Conservation (phyloP, 73 alveolate species). For the Tetrahymena malaccensis region DNA sequence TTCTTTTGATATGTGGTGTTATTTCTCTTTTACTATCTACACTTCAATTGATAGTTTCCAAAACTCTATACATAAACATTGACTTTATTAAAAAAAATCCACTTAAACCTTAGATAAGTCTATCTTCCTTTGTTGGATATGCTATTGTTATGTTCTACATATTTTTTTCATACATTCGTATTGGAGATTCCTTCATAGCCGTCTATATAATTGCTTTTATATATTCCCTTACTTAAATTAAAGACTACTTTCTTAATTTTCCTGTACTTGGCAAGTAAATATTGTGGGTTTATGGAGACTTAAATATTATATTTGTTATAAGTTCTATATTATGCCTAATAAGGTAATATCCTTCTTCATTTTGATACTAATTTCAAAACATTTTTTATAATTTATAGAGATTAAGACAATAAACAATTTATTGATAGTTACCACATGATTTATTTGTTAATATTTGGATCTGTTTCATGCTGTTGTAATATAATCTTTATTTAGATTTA, state of each 20-base stretch:
- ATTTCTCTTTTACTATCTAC: not conserved
- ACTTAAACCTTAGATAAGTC: not conserved
- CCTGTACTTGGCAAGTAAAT: not conserved
- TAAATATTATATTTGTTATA: not conserved
- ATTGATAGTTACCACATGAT: not conserved
- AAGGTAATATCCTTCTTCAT: not conserved
- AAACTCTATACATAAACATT: not conserved
- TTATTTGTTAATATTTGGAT: not conserved
- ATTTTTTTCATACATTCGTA: not conserved
- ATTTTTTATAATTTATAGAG: not conserved
- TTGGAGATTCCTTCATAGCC: not conserved
- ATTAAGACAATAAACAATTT: not conserved
- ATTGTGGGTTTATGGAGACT: not conserved
- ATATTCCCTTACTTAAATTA: not conserved
- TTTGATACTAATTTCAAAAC: not conserved
- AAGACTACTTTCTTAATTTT: not conserved
- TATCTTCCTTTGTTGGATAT: not conserved
- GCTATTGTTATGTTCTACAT: not conserved
- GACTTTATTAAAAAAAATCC: not conserved
- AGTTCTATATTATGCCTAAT: not conserved
- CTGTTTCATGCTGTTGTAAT: not conserved
- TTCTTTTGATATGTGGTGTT: not conserved
- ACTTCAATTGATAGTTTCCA: not conserved
- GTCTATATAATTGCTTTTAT: not conserved
- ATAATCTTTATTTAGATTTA: not conserved